Percentiles rank a stretch among this genome's conserved stretches.
phyloP scores from a whole-genome alignment of 169 alveolate species.

The Eimeria falciformis region DNA sequence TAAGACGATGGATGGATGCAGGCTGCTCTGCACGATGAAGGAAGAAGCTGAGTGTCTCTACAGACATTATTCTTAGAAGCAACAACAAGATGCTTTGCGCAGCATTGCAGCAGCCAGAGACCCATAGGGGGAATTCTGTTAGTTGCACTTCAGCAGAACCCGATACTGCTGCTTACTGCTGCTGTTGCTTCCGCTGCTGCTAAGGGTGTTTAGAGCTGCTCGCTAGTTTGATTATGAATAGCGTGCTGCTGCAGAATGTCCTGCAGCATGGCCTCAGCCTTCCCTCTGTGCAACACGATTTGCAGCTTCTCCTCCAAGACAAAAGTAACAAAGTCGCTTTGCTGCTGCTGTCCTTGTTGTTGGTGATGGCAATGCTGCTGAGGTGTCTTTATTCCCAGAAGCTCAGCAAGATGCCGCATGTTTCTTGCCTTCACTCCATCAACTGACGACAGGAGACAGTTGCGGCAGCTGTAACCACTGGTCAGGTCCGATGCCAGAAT shows the following conservation, averaged over 20 bases:
- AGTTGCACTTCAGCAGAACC: no score
- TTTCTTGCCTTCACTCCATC: conserved; percentile 72
- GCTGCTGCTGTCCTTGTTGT: not conserved
- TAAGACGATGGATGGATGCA: no score
- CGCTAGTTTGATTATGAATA: conserved; percentile 70
- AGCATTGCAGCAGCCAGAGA: no score
- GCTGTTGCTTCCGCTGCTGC: not conserved
- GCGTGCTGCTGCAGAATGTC: conserved; percentile 77
- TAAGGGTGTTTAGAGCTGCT: not conserved
- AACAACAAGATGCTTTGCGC: no score
- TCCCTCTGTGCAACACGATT: conserved; percentile 69
- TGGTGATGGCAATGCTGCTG: conserved; percentile 27
- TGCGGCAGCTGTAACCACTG: conserved; percentile 71
- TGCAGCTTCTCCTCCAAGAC: conserved; percentile 73
- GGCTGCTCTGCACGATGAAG: no score
- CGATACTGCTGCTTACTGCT: no score
- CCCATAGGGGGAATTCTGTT: no score
- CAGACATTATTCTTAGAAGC: no score
- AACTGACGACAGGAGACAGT: conserved; percentile 65
- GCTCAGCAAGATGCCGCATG: conserved; percentile 71
- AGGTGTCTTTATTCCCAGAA: conserved; percentile 41
- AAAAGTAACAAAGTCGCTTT: conserved; percentile 65
- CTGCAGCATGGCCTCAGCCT: conserved; percentile 74
- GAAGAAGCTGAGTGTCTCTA: no score
- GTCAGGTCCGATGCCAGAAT: conserved; percentile 79